A percentile compares a stretch with the other conserved stretches of the same genome.
phyloP scores from a whole-genome alignment of 148 eudicot genomes.

The Simmondsia chinensis region DNA sequence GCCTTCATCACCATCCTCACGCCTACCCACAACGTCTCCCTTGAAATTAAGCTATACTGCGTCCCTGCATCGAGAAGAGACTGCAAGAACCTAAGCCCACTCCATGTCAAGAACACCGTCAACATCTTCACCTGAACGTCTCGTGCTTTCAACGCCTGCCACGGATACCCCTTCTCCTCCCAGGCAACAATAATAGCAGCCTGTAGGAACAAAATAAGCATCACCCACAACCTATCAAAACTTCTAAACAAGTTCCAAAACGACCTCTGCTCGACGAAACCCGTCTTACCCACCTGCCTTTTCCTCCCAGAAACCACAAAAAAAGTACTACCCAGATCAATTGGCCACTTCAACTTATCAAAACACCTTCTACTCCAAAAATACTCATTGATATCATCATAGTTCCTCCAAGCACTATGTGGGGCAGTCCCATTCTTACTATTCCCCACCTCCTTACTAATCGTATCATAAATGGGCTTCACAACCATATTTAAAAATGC shows the following conservation, averaged over 20 bases:
- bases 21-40: constrained; percentile 65
- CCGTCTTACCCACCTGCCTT: constrained; percentile 80
- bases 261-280: constrained; percentile 88
- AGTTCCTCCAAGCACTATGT: constrained; percentile 83
- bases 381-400: constrained; percentile 89
- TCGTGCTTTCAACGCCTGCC: constrained; percentile 46
- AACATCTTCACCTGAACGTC: constrained; percentile 58
- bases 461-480: constrained; percentile 64
- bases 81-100: constrained; percentile 63
- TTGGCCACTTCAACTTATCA: constrained; percentile 71
- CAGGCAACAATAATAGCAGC: constrained; percentile 75
- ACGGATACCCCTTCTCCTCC: constrained; percentile 54
- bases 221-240: constrained; percentile 82
- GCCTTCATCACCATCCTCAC: constrained; percentile 74
- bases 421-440: constrained; percentile 80
- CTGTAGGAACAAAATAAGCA: constrained; percentile 78
- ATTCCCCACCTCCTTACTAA: constrained; percentile 51
- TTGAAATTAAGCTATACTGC: constrained; percentile 71
- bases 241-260: constrained; percentile 82
- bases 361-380: constrained; percentile 95
- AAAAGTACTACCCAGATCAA: constrained; percentile 60
- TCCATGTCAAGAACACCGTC: constrained; percentile 82
- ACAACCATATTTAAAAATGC: constrained; percentile 49
- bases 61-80: constrained; percentile 56
- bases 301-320: constrained; percentile 41